Base-by-base conservation (phyloP, 192 early-diverging fungal genomes). In the Backusella luteola region DNA sequence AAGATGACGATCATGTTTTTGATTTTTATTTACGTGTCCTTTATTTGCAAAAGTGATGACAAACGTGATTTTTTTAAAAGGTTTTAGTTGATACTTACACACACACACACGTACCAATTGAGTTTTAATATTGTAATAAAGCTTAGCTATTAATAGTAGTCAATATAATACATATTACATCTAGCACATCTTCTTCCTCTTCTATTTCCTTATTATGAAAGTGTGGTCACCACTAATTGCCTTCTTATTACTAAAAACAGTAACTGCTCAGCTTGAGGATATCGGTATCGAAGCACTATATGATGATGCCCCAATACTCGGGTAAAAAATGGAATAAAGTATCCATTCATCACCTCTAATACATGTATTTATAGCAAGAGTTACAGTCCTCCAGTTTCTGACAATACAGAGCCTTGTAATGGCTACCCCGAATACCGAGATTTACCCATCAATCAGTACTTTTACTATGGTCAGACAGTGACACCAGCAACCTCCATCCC, bases 321-420 rank as follows among this genome's bases (percentile, higher is more conserved):
- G 38, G 68, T 69, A 69, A 39, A 14, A 35, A 15, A 66, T 11
- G 14, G 3, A 34, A 36, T 17, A 17, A 67, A 34, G 35, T n/a
- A n/a, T 11, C 14, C 11, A 68, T 34, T 35, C 0, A 68, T 34
- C 14, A 44, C 42, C 42, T 36, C 34, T 36, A 68, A 35, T 19
- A 35, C 35, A 7, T 17, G 4, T 11, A 66, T 14, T 32, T 39
- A 11, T 35, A 74, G 53, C 35, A 36, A 63, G 26, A 26, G 23
- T 3, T 63, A 63, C 14, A 63, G 56, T 3, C 23, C 56, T 63
- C 56, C 56, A 23, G 68, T 69, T 23, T 23, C 35, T 2, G 52
- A 59, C 15, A 35, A 19, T 1, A 53, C 73, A n/a, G 56, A 63
- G 32, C 74, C 74, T 35, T 75, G 74, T 21, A 75, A 75, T 35